phyloP scores from a whole-genome alignment of 441 rosid species.

The Omphalea diandra region DNA sequence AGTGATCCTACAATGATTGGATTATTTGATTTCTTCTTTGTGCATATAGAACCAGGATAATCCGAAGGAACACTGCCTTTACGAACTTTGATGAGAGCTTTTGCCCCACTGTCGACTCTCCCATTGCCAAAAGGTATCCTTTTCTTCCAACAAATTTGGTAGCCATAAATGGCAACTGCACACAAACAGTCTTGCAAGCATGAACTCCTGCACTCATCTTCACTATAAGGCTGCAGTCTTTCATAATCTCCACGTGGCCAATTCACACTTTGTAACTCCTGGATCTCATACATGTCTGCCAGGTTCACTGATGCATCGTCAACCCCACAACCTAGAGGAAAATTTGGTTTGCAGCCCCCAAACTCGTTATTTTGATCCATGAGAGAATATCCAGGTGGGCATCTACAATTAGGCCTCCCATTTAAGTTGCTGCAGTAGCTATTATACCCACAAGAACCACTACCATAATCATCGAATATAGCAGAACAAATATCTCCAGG shows the following conservation, averaged over 20 bases:
- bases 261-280: background rate
- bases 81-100: too few relatives aligned
- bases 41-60: background rate
- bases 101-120: background rate
- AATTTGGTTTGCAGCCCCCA: slow-evolving; percentile 20
- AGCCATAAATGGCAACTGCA: slow-evolving; percentile 16
- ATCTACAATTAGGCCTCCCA: slow-evolving; percentile 3
- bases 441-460: slow-evolving; percentile 23
- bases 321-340: slow-evolving; percentile 14
- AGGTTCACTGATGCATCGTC: slow-evolving; percentile 7
- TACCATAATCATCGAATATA: background rate
- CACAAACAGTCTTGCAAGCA: slow-evolving; percentile 24
- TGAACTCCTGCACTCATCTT: slow-evolving; percentile 1
- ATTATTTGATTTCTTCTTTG: background rate
- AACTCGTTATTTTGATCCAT: background rate
- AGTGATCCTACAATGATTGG: slow-evolving; percentile 10
- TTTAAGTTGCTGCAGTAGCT: slow-evolving; percentile 8
- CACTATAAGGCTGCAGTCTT: background rate
- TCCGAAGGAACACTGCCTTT: too few relatives aligned
- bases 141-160: background rate
- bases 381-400: slow-evolving; percentile 15
- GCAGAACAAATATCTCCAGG: slow-evolving; percentile 2
- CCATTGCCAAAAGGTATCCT: slow-evolving; percentile 22
- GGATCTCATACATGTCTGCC: slow-evolving; percentile 10
- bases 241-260: slow-evolving; percentile 22